Conservation (phyloP, 2,329 filamentous ascomycete genomes). For the Fusarium decemcellulare region DNA sequence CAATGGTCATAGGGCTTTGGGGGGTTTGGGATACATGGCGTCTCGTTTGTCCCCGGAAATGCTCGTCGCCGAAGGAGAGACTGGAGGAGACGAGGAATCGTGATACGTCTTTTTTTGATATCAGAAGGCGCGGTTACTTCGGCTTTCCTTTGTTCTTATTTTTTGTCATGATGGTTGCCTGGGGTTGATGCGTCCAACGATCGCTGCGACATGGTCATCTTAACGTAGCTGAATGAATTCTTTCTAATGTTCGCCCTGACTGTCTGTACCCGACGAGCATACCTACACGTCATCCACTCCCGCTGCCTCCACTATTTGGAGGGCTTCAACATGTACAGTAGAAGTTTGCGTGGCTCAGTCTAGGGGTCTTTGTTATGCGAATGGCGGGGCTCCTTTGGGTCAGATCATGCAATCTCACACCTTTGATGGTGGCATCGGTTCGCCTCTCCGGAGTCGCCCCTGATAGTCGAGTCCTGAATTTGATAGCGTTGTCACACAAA, state of each 20-base stretch:
- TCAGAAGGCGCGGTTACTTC: slow-evolving; percentile 58
- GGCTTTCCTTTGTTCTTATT: slow-evolving; percentile 58
- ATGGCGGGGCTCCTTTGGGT: slow-evolving; percentile 27
- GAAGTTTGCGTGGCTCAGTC: not conserved
- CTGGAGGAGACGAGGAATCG: slow-evolving; percentile 52
- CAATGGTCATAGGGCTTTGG: slow-evolving; percentile 47
- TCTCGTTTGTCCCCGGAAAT: slow-evolving; percentile 53
- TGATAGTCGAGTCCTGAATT: not conserved
- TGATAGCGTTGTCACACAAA: slow-evolving; percentile 6
- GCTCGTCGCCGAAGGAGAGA: slow-evolving; percentile 52
- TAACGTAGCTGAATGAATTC: slow-evolving; percentile 57
- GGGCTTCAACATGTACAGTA: slow-evolving; percentile 1
- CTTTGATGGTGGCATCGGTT: not conserved
- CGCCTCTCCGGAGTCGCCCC: not conserved
- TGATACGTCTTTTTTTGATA: slow-evolving; percentile 56
- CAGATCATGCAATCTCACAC: slow-evolving; percentile 16
- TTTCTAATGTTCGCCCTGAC: slow-evolving; percentile 50
- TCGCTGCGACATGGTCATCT: slow-evolving; percentile 54
- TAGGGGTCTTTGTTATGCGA: slow-evolving; percentile 25
- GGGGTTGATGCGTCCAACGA: slow-evolving; percentile 55
- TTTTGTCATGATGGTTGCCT: slow-evolving; percentile 55
- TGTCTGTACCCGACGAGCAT: slow-evolving; percentile 8
- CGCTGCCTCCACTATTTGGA: not conserved
- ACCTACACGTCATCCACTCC: slow-evolving; percentile 33
- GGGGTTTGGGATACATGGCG: slow-evolving; percentile 52